Base-by-base conservation (phyloP, 345 rosid species). In the Leavenworthia alabamica region DNA sequence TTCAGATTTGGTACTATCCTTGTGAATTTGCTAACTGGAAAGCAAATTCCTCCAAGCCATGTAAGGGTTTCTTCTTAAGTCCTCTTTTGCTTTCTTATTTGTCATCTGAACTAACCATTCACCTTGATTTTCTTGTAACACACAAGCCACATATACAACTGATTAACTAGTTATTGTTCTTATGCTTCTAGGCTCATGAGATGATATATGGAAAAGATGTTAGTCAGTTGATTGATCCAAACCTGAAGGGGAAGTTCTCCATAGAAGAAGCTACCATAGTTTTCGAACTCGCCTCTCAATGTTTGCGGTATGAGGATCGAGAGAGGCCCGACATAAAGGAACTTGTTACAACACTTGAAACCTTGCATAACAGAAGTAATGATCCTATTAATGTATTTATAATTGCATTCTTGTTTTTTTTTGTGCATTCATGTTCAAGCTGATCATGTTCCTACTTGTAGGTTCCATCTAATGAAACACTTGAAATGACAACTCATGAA, bases 1-100 rank as follows among this genome's bases (percentile, higher is more conserved):
- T 85, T 72, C 62, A 85, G 93, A 72, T 85, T 80, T 63, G 96
- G 96, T 40, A 88, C 90, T 28, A 68, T 88, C 64, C 89, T 88
- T 72, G 64, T 83, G 70, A 83, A 83, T 68, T 75, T 88, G 59
- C 80, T 88, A 3, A 85, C 78, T 64, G 96, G 96, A 79, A 83
- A 79, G 75, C 87, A 83, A 63, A 82, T 88, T 43, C 91, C 96
- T 63, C 96, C 92, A 42, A 85, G 81, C 74, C 92, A 83, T 67
- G 96, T 88, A 75, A 83, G 89, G 49, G 28, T 12, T 53, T 54
- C n/a, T 54, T 10, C 60, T 32, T 58, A 17, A 52, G 20, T 16
- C 15, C 20, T 22, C 19, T 29, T 13, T 72, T 26, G 49, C 15
- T n/a, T 45, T 10, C 36, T 58, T 58, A 60, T 23, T 32, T 14